Evolutionary conservation across 2,329 filamentous ascomycete genomes (phyloP).

Genomic region (Coniochaeta hoffmannii): DNA sequence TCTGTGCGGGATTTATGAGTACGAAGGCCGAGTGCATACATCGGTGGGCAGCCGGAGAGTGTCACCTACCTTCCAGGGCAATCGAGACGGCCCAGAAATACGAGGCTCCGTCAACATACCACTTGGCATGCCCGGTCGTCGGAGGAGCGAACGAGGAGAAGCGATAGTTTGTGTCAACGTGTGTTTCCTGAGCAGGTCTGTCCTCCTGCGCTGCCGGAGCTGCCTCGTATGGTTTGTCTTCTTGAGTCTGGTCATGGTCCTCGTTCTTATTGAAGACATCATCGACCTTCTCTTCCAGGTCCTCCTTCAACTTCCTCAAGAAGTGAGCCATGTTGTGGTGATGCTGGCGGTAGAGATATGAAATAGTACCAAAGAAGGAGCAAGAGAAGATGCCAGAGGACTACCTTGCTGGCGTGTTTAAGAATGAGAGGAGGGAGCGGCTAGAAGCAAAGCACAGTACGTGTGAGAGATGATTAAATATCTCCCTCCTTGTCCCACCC

Average conservation of each 20-base stretch:
- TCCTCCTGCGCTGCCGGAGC: not conserved
- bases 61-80: slow-evolving; percentile 55
- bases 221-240: not conserved
- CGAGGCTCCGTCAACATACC: slow-evolving; percentile 77
- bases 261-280: not conserved
- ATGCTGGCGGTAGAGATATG: not conserved
- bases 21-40: slow-evolving; percentile 1
- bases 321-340: not conserved
- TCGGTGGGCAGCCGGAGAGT: not conserved
- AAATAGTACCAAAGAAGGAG: not conserved
- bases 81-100: slow-evolving; percentile 82
- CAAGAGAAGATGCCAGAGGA: not conserved
- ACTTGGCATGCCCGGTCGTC: slow-evolving; percentile 70
- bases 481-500: not conserved
- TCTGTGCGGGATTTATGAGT: slow-evolving; percentile 27
- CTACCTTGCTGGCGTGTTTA: not conserved
- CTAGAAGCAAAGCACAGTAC: not conserved
- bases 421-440: not conserved
- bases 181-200: not conserved
- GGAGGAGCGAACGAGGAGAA: slow-evolving; percentile 66
- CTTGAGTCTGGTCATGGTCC: not conserved
- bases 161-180: slow-evolving; percentile 36
- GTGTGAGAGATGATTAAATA: not conserved
- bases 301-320: slow-evolving; percentile 3
- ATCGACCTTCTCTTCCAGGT: slow-evolving; percentile 3